These are phyloP conservation scores for Fusarium vanettenii DNA, from an alignment of 2,329 filamentous ascomycete species.

Conservation along the genomic window DNA sequence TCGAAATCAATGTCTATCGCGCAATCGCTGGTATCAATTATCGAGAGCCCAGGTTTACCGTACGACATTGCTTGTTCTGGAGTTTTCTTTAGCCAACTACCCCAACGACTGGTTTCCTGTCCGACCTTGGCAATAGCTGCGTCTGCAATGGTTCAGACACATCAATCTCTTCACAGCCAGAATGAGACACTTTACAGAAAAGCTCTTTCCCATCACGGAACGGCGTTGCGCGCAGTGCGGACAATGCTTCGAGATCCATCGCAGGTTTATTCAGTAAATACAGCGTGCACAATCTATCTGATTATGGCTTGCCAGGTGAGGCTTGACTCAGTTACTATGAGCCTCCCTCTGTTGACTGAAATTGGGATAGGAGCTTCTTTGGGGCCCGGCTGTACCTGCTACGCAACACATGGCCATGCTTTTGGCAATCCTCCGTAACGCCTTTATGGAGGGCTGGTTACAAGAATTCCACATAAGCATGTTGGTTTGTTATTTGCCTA, in stretches of 20 bases:
- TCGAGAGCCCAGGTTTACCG: background rate
- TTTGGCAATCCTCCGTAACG: background rate
- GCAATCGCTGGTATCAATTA: background rate
- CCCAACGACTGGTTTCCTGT: background rate
- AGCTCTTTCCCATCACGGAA: background rate
- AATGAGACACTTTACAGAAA: background rate
- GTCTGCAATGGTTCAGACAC: background rate
- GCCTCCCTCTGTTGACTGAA: background rate
- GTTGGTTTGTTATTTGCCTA: background rate
- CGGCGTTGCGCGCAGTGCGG: background rate
- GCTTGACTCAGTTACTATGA: background rate
- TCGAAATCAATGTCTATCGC: background rate
- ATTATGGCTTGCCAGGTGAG: constrained; percentile 2
- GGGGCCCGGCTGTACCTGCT: background rate
- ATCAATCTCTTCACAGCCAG: background rate
- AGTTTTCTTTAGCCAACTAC: background rate
- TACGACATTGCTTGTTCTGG: background rate
- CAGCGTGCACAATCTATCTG: background rate
- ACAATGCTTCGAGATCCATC: background rate
- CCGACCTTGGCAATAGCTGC: background rate
- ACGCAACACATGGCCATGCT: background rate
- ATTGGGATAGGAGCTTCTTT: background rate
- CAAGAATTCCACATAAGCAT: background rate
- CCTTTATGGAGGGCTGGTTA: background rate
- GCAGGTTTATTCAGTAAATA: background rate